Evolutionary conservation across 164 flowering plant species (phyloP), one percentile per base, ranked within the genome.

Genomic region (Cinnamomum chago): DNA sequence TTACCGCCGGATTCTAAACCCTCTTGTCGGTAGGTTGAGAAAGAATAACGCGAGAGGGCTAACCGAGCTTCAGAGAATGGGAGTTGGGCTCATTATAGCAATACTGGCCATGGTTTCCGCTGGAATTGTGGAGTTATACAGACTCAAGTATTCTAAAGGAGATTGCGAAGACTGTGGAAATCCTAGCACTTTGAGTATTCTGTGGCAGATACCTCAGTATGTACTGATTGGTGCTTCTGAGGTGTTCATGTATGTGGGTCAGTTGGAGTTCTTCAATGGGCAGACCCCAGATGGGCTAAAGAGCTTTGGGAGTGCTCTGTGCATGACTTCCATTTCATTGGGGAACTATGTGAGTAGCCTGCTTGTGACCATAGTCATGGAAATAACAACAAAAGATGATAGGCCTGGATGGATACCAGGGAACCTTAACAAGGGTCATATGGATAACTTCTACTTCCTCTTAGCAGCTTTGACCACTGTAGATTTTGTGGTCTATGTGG

Each of bases 151-250:
- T 76, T 92, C 93, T 0, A 35, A 35, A 15, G 78, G 62, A 47
- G 87, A 84, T 20, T 91, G 97, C 79, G 52, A 3, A 0, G 80
- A 83, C 23, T 94, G 95, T n/a, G 86, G 85, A 51, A 89, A 86
- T 11, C 87, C 97, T 0, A 95, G 98, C 83, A 82, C 95, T 12
- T 55, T 95, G 50, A 90, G 92, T 86, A 92, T 93, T 71, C 82
- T 95, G 51, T 95, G 98, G 99, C 99, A 95, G 76, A 77, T 90
- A 40, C 99, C 97, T 55, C 99, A 95, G 77, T 93, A 95, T 70
- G 87, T 82, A 50, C 73, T 90, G 1, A 88, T 95, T 15, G 97
- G 97, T 47, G 97, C 93, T 7, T 95, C 98, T 1, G 98, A 95
- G 78, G 97, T 92, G 23, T 94, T 92, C 82, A 92, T 94, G 97